phyloP scores from a whole-genome alignment of 108 stramenopile genomes.

The Fragilaria radians region DNA sequence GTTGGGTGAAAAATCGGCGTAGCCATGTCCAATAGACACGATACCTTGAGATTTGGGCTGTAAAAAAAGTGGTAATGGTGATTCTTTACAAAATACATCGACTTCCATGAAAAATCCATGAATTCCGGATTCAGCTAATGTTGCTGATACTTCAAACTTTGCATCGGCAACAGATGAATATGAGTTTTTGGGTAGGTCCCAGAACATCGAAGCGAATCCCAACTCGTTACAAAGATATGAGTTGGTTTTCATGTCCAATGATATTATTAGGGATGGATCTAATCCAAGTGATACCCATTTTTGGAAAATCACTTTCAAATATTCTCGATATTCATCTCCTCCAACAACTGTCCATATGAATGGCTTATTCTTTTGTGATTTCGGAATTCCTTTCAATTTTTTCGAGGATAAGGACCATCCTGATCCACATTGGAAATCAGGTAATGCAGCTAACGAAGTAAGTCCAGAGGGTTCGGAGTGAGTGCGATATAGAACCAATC shows the following conservation, averaged over 20 bases:
- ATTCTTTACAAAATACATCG: conserved; percentile 4
- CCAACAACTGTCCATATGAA: not conserved
- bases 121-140: not conserved
- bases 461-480: too few species aligned
- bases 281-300: not conserved
- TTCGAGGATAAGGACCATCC: too few species aligned
- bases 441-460: too few species aligned
- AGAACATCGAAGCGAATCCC: not conserved
- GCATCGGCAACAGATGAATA: conserved; percentile 9
- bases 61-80: conserved; percentile 3
- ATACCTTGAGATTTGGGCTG: conserved; percentile 1
- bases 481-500: too few species aligned
- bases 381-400: too few species aligned
- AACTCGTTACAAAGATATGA: not conserved
- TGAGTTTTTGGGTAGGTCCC: not conserved
- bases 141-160: conserved; percentile 4
- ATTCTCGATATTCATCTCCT: not conserved
- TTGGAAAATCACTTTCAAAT: not conserved
- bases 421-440: too few species aligned
- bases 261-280: not conserved
- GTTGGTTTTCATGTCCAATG: not conserved
- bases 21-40: not conserved
- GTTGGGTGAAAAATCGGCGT: not conserved
- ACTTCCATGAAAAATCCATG: conserved; percentile 5
- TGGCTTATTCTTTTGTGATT: not conserved